Conservation (phyloP, 805 yeast species). For the Hermanozyma aechmeae region DNA sequence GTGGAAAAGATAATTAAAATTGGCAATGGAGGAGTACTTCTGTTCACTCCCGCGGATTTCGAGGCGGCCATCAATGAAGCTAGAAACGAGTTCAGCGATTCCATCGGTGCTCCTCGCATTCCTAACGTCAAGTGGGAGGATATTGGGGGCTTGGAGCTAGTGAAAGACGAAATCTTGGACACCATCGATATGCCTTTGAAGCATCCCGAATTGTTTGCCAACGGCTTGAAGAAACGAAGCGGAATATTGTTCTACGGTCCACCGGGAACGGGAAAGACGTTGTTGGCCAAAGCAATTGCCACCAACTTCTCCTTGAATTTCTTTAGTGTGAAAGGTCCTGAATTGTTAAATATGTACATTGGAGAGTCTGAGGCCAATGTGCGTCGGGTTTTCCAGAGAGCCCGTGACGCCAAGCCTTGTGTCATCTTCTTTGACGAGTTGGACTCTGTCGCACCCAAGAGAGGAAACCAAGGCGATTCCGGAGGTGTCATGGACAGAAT, state of each 20-base stretch:
- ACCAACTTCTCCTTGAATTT: constrained; percentile 90
- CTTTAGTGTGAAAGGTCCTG: constrained; percentile 97
- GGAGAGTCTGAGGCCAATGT: constrained; percentile 99
- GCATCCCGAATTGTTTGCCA: constrained; percentile 80
- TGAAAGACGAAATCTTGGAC: constrained; percentile 87
- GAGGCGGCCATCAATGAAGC: constrained; percentile 70
- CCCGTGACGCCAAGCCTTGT: constrained; percentile 95
- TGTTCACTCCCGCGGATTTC: constrained; percentile 51
- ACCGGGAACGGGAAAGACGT: constrained; percentile 96
- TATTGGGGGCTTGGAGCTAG: constrained; percentile 88
- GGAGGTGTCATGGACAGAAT: constrained; percentile 99
- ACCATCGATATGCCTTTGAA: constrained; percentile 94
- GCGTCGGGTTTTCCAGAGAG: constrained; percentile 84
- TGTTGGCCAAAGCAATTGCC: constrained; percentile 94
- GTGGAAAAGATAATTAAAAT: constrained; percentile 25
- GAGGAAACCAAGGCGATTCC: constrained; percentile 98
- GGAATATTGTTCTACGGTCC: constrained; percentile 96
- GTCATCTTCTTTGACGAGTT: constrained; percentile 95
- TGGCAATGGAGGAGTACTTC: constrained; percentile 48
- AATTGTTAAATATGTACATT: constrained; percentile 91
- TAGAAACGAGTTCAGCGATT: constrained; percentile 79
- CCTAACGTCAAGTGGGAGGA: constrained; percentile 97
- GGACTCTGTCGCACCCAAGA: constrained; percentile 96
- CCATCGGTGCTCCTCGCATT: constrained; percentile 94
- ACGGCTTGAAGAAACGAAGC: constrained; percentile 87